Percentiles rank a stretch among this genome's conserved stretches.
These are phyloP conservation scores for Apophysomyces variabilis DNA, from an alignment of 371 early-diverging fungal species.

Conservation along the genomic window DNA sequence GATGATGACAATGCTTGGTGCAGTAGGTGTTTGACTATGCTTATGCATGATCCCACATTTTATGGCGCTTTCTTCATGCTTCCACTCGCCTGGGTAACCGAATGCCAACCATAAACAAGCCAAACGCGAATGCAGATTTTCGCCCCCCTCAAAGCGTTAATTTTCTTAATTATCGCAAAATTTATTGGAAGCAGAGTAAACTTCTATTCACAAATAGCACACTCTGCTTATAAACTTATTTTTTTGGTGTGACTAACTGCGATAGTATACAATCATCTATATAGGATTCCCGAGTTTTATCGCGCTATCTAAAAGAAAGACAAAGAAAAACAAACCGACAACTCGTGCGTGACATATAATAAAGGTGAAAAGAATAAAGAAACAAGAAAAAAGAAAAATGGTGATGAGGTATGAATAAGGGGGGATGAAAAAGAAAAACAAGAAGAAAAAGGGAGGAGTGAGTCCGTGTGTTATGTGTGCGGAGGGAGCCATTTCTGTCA, in stretches of 20 bases:
- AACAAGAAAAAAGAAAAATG: not conserved
- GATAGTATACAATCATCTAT: constrained; percentile 9
- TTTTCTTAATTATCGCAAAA: no score
- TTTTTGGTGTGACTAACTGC: not conserved
- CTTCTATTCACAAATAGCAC: no score
- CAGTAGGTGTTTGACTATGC: no score
- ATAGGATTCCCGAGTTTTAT: not conserved
- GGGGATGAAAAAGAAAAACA: not conserved
- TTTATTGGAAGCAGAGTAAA: not conserved
- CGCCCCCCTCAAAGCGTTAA: not conserved
- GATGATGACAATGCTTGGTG: no score
- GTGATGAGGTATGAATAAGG: not conserved
- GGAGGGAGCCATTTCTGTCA: no score
- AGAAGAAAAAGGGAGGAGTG: not conserved
- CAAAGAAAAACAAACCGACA: not conserved
- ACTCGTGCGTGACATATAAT: constrained; percentile 3
- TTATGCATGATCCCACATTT: no score
- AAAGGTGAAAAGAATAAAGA: not conserved
- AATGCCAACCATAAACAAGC: no score
- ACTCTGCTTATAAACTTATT: no score
- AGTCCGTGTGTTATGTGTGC: not conserved
- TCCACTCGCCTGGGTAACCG: no score
- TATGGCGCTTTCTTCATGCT: no score
- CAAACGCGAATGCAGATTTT: no score
- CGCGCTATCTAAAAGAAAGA: not conserved